phyloP scores from a whole-genome alignment of 2,329 filamentous ascomycete genomes.

The Curvularia spicifera region DNA sequence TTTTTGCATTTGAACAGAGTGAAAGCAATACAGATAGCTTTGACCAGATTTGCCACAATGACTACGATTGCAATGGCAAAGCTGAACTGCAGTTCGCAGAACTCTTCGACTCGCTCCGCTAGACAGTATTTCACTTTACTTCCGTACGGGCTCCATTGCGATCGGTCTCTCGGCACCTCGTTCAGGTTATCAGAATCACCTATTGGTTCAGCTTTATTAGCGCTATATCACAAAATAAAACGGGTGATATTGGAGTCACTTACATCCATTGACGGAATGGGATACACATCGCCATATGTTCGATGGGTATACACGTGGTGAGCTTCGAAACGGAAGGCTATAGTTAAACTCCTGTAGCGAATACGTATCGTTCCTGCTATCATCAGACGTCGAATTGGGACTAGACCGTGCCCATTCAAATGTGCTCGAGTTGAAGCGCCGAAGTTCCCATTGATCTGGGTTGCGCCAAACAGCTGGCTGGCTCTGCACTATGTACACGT shows the following conservation, averaged over 20 bases:
- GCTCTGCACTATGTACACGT: conserved; percentile 22
- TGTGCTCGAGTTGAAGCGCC: too few species aligned
- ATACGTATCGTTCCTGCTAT: not conserved
- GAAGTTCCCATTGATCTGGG: not conserved
- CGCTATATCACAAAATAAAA: too few species aligned
- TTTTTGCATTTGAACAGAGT: conserved; percentile 17
- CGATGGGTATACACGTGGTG: conserved; percentile 8
- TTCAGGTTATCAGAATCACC: conserved; percentile 4
- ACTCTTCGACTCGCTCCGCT: conserved; percentile 23
- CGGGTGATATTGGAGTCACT: not conserved
- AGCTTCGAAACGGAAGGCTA: not conserved
- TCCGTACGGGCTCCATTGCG: conserved; percentile 20
- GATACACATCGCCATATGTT: conserved; percentile 25
- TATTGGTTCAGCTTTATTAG: not conserved
- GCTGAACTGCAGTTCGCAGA: conserved; percentile 38
- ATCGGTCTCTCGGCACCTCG: conserved; percentile 15
- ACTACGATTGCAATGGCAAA: conserved; percentile 28
- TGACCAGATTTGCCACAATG: conserved; percentile 17
- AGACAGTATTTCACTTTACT: conserved; percentile 28
- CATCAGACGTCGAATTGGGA: not conserved
- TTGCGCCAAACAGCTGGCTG: conserved; percentile 16
- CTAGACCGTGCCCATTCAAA: not conserved
- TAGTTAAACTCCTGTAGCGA: not conserved
- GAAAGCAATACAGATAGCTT: conserved; percentile 15
- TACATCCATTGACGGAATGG: conserved; percentile 6